Conservation (phyloP, 192 early-diverging fungal species). For the Neocallimastix lanati region DNA sequence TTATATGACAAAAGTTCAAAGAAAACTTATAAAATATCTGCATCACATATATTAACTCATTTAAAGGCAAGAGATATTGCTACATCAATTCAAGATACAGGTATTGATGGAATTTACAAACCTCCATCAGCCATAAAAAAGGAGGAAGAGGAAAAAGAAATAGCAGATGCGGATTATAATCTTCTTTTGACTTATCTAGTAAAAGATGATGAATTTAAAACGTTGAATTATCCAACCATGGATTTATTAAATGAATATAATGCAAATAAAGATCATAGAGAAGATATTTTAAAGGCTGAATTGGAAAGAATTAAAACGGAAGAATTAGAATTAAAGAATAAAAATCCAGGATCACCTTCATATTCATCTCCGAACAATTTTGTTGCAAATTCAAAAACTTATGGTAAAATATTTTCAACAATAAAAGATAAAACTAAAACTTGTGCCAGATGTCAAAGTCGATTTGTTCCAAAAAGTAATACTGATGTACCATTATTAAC, state of each 20-base stretch:
- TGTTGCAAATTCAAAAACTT: neutral
- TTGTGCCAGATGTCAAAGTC: slow-evolving; percentile 27
- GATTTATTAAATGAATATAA: slow-evolving; percentile 1
- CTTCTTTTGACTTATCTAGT: slow-evolving; percentile 4
- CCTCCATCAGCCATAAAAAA: neutral
- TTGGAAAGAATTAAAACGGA: neutral
- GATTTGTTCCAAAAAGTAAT: slow-evolving; percentile 16
- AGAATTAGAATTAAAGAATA: neutral
- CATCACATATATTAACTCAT: slow-evolving; percentile 18
- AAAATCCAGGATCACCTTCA: neutral
- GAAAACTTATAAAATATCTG: slow-evolving; percentile 8
- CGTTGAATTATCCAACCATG: slow-evolving; percentile 19
- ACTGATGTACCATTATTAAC: slow-evolving; percentile 6
- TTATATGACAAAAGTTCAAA: slow-evolving; percentile 2
- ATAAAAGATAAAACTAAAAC: neutral
- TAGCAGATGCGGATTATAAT: neutral
- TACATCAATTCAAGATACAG: slow-evolving; percentile 19
- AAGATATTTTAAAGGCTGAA: neutral
- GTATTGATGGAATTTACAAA: slow-evolving; percentile 42
- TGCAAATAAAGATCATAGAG: neutral
- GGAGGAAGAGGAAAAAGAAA: neutral
- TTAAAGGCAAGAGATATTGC: slow-evolving; percentile 36
- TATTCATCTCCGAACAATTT: neutral
- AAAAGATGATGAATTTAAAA: slow-evolving; percentile 7
- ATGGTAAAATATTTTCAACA: neutral